Base-by-base conservation (phyloP, 441 rosid species). In the Gossypium gossypioides region DNA sequence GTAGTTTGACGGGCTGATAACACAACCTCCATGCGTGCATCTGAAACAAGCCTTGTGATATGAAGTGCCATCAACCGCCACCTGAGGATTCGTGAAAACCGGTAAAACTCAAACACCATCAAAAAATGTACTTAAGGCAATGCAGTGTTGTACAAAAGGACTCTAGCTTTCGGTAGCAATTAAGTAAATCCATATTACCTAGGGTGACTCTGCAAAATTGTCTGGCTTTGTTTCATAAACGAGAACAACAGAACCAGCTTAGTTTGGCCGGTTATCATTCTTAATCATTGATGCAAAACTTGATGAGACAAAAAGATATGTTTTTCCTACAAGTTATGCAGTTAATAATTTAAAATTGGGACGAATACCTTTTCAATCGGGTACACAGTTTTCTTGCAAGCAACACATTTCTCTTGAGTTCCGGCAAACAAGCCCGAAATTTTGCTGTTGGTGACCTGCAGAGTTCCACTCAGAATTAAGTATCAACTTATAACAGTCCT, bases 371-470 rank as follows among this genome's bases (percentile, higher is more conserved):
- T 86, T 78, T 89, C 95, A 57, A 87, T 57, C 0, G 92, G 95
- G 74, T 89, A 87, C 64, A 89, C 92, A 71, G 91, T 89, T 81
- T 84, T 89, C 77, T 81, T 83, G 85, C 95, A 89, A 61, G 90
- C 84, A 40, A 86, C 84, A 46, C 95, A 89, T 78, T 89, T 89
- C 46, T 89, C 95, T 74, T 85, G 91, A 61, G 92, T 89, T 76
- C 95, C 95, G 44, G 86, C 89, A 77, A 89, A 89, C 85, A 87
- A 69, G 44, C 86, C 85, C 6, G 87, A 85, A 77, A 89, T 86
- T 79, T 67, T 85, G 84, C 80, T 89, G 78, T 76, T 87, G 76
- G 77, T 67, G 40, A 76, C 84, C 90, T 86, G 86, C 40, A 44
- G 4, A 66, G 57, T 67, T 60, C 54, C 18, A 16, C 72, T 32